Evolutionary conservation across 2,329 filamentous ascomycete genomes (phyloP).

Genomic region (Penicillium fuscoglaucum): DNA sequence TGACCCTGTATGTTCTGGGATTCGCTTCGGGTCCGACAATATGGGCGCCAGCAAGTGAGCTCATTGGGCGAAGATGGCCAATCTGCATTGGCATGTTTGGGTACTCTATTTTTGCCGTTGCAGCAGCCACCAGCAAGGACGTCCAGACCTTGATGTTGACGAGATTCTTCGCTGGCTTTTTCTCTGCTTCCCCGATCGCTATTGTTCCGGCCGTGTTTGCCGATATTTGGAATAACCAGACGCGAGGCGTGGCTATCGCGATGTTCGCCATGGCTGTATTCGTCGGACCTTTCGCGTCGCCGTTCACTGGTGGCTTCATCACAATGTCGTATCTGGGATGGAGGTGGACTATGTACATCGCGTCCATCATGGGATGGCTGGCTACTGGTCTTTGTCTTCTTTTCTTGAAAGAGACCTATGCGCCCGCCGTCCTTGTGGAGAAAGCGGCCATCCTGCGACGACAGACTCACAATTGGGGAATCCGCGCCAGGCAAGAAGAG

Average conservation of each 20-base stretch:
- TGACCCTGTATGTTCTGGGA: constrained; percentile 52
- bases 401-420: constrained; percentile 58
- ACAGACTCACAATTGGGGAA: constrained; percentile 60
- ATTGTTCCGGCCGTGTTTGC: constrained; percentile 49
- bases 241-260: constrained; percentile 47
- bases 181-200: constrained; percentile 46
- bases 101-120: constrained; percentile 50
- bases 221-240: constrained; percentile 53
- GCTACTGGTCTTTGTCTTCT: constrained; percentile 39
- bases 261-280: constrained; percentile 54
- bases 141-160: constrained; percentile 46
- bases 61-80: constrained; percentile 59
- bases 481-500: constrained; percentile 57
- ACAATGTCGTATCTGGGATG: constrained; percentile 51
- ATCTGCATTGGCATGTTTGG: constrained; percentile 46
- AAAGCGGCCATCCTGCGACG: constrained; percentile 53
- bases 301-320: constrained; percentile 55
- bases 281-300: constrained; percentile 51
- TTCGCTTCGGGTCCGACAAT: constrained; percentile 62
- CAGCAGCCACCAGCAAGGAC: constrained; percentile 45
- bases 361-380: constrained; percentile 55
- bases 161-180: constrained; percentile 51
- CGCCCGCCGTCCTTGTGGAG: constrained; percentile 42
- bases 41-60: constrained; percentile 63
- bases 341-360: constrained; percentile 56